Evolutionary conservation across 148 eudicot genomes (phyloP), one percentile per base, ranked within the genome.

Genomic region (Camellia sinensis): DNA sequence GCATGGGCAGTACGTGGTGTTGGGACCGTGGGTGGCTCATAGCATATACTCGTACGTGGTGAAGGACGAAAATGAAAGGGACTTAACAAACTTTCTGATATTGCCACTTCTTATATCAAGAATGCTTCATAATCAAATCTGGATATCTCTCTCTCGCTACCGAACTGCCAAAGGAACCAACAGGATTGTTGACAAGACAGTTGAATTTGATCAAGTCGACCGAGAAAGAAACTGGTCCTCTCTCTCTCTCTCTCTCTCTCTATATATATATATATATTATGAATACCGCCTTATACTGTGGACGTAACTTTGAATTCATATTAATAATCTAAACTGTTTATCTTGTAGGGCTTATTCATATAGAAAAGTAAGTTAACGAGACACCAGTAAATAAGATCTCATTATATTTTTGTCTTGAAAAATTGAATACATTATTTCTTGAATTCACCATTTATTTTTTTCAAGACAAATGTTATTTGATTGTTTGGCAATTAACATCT

Each of bases 181-280:
- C 64, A 53, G 87, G 41, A 87, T 91, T 54, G 82, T 89, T 61
- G 91, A 91, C 29, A 84, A 79, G 75, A 80, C 81, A 53, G 83
- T 91, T 48, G 90, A 87, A 0, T 91, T 89, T 18, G 89, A 87
- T 1, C 89, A 87, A 79, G 85, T 87, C 44, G 90, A 86, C 53
- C 54, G 88, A 54, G 89, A 86, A 80, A 77, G 73, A 5, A 69
- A 86, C 59, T 90, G 89, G 89, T 88, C 15, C 46, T 0, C 46
- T 43, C 46, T 43, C 18, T 40, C 48, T 14, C 44, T 71, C 70
- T 61, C 66, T 40, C 56, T 22, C 60, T 74, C 45, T 65, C 70
- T 77, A 3, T 43, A 15, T 45, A 4, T 43, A 0, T 60, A 15
- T 2, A 18, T 29, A 29, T 29, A 29, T 29, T 29, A 29, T 29